Evolutionary conservation across 805 yeast species (phyloP), one percentile per base, ranked within the genome.

Genomic region (Ogataea ganodermae): DNA sequence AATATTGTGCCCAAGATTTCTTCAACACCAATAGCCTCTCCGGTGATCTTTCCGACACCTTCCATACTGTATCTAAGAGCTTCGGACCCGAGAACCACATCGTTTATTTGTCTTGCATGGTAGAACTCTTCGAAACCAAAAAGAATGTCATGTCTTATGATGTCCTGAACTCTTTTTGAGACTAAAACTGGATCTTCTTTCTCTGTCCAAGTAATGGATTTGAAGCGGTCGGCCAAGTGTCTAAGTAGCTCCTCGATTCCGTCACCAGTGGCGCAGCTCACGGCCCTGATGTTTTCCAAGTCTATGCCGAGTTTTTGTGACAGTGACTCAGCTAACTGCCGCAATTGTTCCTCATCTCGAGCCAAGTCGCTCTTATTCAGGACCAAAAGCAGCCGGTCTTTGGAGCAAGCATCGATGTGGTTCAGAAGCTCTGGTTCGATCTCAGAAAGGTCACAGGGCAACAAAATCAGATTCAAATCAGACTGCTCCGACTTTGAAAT

Each of bases 31-130:
- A 92, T 81, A 0, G 89, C 79, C 32, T 87, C 86, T 1, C 98
- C 99, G 0, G 97, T 91, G 21, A 94, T 86, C 59, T 84, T 87
- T 0, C 97, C 97, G 31, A 94, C 86, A 0, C 97, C 97, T 12
- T 85, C 89, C 16, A 85, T 81, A 0, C 96, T 82, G 42, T 76
- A 76, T 41, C 78, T 76, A 32, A 94, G 71, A 46, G 86, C 83
- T 50, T 92, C 96, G 0, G 88, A 71, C 0, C 96, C 96, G 31
- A 89, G 63, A 0, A 89, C 92, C 1, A 89, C 80, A 55, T 91
- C 97, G 35, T 79, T 79, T 14, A 71, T 65, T 3, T 74, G 68
- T 44, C 72, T 75, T 61, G 75, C 75, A 1, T 60, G 46, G 14
- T 75, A 60, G 59, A 87, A 89, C 49, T 81, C 82, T n/a, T 78